These are phyloP conservation scores for Apiospora pterosperma DNA, from an alignment of 2,329 filamentous ascomycete genomes.

Conservation along the genomic window DNA sequence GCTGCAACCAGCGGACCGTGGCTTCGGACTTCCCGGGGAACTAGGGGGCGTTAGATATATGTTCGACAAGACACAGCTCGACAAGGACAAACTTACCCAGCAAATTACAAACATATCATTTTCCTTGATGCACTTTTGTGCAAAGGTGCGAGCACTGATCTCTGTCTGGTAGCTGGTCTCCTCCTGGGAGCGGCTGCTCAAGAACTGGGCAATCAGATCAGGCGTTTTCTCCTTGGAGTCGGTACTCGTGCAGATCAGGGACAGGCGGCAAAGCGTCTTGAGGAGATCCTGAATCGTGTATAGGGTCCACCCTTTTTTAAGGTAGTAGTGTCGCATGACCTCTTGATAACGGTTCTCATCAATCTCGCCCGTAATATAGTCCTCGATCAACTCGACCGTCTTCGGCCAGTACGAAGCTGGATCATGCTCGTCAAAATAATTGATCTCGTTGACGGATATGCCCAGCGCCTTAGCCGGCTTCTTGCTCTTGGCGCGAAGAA, in stretches of 20 bases:
- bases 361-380: conserved; percentile 77
- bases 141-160: conserved; percentile 85
- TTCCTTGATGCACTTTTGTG: conserved; percentile 90
- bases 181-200: conserved; percentile 74
- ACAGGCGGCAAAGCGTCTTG: conserved; percentile 75
- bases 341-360: conserved; percentile 86
- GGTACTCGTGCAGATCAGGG: conserved; percentile 75
- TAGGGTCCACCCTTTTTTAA: conserved; percentile 86
- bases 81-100: conserved; percentile 63
- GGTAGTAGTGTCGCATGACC: conserved; percentile 84
- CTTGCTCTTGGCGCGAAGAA: conserved; percentile 66
- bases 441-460: conserved; percentile 73
- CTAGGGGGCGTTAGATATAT: conserved; percentile 32
- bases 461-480: conserved; percentile 84
- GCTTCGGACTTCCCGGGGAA: conserved; percentile 66
- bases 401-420: conserved; percentile 77
- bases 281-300: conserved; percentile 92
- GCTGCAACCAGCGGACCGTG: conserved; percentile 67
- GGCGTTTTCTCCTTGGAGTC: conserved; percentile 92
- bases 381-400: conserved; percentile 80
- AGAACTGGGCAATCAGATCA: conserved; percentile 85
- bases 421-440: conserved; percentile 70
- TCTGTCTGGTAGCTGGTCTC: conserved; percentile 88
- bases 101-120: conserved; percentile 86
- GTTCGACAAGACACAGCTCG: conserved; percentile 5